phyloP scores from a whole-genome alignment of 2,329 filamentous ascomycete species.

The Dothideomycetidae sp. region DNA sequence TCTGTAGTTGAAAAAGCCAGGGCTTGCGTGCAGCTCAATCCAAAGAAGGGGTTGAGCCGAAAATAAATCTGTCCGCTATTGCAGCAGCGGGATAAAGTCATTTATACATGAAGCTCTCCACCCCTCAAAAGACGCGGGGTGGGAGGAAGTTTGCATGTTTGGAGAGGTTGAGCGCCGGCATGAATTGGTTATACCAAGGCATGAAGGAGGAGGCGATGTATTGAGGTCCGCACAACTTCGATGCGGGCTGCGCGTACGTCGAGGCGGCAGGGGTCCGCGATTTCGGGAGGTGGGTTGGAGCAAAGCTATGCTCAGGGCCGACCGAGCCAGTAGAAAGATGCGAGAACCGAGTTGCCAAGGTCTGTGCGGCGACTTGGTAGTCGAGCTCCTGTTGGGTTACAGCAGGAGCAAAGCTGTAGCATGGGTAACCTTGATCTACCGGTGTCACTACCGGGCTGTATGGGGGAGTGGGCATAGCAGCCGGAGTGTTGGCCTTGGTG shows the following conservation, averaged over 20 bases:
- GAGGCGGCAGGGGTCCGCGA: slow-evolving; percentile 1
- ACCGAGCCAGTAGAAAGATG: slow-evolving; percentile 10
- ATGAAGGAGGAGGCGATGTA: slow-evolving; percentile 5
- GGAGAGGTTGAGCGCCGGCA: slow-evolving; percentile 9
- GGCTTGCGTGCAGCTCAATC: not conserved
- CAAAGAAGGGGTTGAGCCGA: too few species aligned
- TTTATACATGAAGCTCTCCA: slow-evolving; percentile 5
- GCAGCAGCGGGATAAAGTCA: not conserved
- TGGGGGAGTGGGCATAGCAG: slow-evolving; percentile 10
- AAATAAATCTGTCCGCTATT: too few species aligned
- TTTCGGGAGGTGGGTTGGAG: slow-evolving; percentile 4
- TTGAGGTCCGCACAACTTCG: slow-evolving; percentile 10
- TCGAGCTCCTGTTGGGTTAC: slow-evolving; percentile 3
- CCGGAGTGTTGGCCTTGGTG: slow-evolving; percentile 32
- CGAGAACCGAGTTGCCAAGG: slow-evolving; percentile 9
- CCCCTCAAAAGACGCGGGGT: slow-evolving; percentile 12
- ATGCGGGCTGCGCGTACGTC: slow-evolving; percentile 3
- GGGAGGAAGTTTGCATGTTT: slow-evolving; percentile 13
- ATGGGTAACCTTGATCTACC: slow-evolving; percentile 9
- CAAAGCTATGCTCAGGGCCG: not conserved
- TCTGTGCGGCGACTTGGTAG: slow-evolving; percentile 3
- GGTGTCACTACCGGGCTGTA: slow-evolving; percentile 12
- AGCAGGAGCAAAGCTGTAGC: slow-evolving; percentile 7
- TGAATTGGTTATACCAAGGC: slow-evolving; percentile 12
- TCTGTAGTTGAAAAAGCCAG: slow-evolving; percentile 1